Base-by-base conservation (phyloP, 2,329 filamentous ascomycete species). In the Hirsutella thompsonii region DNA sequence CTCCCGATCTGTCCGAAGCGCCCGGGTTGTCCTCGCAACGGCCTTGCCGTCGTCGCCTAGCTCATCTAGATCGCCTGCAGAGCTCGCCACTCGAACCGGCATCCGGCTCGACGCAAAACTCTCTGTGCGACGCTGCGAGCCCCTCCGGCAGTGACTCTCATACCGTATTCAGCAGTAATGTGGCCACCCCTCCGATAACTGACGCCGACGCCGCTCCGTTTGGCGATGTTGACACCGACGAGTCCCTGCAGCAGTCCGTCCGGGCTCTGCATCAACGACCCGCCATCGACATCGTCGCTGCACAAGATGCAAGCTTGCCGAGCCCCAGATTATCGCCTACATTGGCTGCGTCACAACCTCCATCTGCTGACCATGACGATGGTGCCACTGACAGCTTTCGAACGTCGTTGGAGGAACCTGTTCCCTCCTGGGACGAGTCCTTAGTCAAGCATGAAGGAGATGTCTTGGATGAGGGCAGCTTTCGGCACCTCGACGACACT, bases 311-410 rank as follows among this genome's bases (percentile, higher is more conserved):
- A 48, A 95, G 87, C 61, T 70, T 98, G 46, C 92, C 92, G 40
- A 98, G 92, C 58, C 92, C 92, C 28, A 89, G 92, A 54, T 66
- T 98, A 42, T 98, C 92, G 20, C 92, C 92, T 4, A 93, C 90
- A 5, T 76, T 93, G 44, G 86, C 85, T 51, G 83, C 90, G 35
- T 69, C 70, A 20, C 70, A 76, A 50, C 56, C 69, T 8, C 67
- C 67, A 20, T 58, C 60, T 14, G 63, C 70, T 35, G 69, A 72
- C 2, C 62, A 63, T 10, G 62, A 63, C 3, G 61, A 68, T 6
- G 64, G 62, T 10, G 59, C 55, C 11, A 50, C 51, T 10, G 52
- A 56, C 2, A 56, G 52, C 29, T 58, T 60, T 26, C 51, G 54
- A 52, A 62, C 53, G 5, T 48, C 56, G 10, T 47, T 48, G 23